A percentile compares a stretch with the other conserved stretches of the same genome.
phyloP scores from a whole-genome alignment of 2,329 filamentous ascomycete species.

The Cryphonectria nitschkei region DNA sequence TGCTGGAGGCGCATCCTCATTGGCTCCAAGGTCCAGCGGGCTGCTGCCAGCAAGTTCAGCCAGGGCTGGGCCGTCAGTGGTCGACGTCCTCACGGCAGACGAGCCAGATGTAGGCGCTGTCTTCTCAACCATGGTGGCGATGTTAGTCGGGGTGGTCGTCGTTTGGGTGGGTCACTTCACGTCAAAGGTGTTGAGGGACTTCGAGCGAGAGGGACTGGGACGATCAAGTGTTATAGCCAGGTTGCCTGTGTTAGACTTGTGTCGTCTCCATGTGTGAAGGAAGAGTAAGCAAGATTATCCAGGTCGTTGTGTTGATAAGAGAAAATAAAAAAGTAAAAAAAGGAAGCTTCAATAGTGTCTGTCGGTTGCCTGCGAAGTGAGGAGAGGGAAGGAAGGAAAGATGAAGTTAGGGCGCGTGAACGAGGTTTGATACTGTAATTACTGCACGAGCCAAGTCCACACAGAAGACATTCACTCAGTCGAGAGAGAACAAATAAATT shows the following conservation, averaged over 20 bases:
- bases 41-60: conserved; percentile 32
- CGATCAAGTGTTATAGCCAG: background rate
- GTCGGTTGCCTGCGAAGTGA: background rate
- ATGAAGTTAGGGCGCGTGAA: background rate
- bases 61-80: conserved; percentile 31
- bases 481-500: background rate
- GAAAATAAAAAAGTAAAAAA: background rate
- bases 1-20: conserved; percentile 54
- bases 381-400: background rate
- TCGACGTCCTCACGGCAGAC: conserved; percentile 1
- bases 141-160: conserved; percentile 16
- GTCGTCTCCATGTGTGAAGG: background rate
- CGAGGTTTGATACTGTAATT: background rate
- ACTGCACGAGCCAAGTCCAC: background rate
- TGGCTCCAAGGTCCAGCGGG: conserved; percentile 44
- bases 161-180: conserved; percentile 31
- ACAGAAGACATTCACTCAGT: background rate
- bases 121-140: conserved; percentile 20
- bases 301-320: background rate
- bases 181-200: background rate
- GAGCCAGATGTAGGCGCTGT: conserved; percentile 9
- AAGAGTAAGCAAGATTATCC: background rate
- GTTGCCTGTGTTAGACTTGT: background rate
- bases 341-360: background rate
- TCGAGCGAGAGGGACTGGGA: background rate